Evolutionary conservation across 2,329 filamentous ascomycete genomes (phyloP), one percentile per base, ranked within the genome.

Genomic region (Xylariaceae sp.): DNA sequence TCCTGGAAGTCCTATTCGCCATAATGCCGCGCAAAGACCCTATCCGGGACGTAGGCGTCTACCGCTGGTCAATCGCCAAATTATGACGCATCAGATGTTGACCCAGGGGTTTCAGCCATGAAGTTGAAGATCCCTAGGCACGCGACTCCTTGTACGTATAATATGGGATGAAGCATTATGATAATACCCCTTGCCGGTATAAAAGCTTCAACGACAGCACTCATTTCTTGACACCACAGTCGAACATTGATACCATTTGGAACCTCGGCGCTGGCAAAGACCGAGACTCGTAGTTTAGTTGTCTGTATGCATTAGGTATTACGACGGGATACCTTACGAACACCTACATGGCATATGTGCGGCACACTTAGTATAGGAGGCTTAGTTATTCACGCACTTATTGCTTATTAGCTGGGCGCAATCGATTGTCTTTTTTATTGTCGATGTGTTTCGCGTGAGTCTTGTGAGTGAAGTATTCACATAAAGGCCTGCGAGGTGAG

Each of bases 11-110:
- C 63, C 63, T 10, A 63, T 55, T 48, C 63, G 58, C 52, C 56
- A 55, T 56, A 61, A 58, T 35, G 58, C 62, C 52, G 45, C 64
- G 44, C 63, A 65, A 13, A 66, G 64, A 59, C 67, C 65, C 34
- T 65, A 61, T 45, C 64, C 58, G n/a, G 67, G 67, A 23, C 67
- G 68, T 35, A 65, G 66, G 62, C 68, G 68, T 39, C 63, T 70
- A 37, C 70, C 68, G 9, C 58, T 70, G 9, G 65, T 66, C 52
- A 71, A 68, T 47, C 68, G 70, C 37, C 67, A 70, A 61, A 66
- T 70, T 39, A 69, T 71, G 67, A 71, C 68, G 2, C 68, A 71
- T 56, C 69, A 71, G 57, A 71, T 71, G 56, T 51, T 71, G 17
- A 71, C 70, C 2, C 67, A 70, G 45, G 68, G 70, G 6, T 70